Evolutionary conservation across 2,329 filamentous ascomycete species (phyloP), one percentile per base, ranked within the genome.

Genomic region (Triangularia verruculosa): DNA sequence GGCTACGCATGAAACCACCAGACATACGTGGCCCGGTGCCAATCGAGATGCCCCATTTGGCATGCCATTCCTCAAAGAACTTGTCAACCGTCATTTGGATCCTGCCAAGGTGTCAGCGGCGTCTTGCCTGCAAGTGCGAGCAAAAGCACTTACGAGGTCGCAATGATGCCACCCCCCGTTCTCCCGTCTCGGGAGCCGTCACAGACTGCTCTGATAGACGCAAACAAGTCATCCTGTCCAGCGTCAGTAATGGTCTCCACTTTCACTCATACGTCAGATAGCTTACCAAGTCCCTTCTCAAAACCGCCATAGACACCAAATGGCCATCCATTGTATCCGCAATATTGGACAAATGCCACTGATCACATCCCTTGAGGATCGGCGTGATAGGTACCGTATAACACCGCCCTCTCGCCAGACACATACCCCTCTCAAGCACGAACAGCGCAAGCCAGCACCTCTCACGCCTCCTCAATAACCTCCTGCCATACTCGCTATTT

Each of bases 371-470:
- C 66, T 86, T 84, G 20, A 92, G 80, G 0, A 90, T 78, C 1
- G 85, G 82, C 1, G 88, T 89, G 57, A 88, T 80, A 0, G 89
- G 89, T 0, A 91, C 83, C 0, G 86, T 87, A 69, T 89, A 91
- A 22, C 82, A 87, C 66, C 89, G 80, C 6, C 89, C 89, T 62
- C 89, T 83, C 0, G 89, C 89, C 6, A 92, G 75, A 55, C 88
- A 91, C 71, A 91, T 88, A 30, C 89, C 89, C 74, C 89, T 79
- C 71, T 92, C 89, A 0, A 92, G 80, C 0, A 91, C 89, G 71
- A 91, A 92, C 1, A 92, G 75, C 0, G 89, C 85, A 62, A 92
- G 81, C 88, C 89, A 92, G 7, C 86, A 85, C 65, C 89, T 79
- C 73, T 92, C 89, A 55, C 89, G 79, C 60, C 87, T 80, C 51